Evolutionary conservation across 768 basidiomycete species (phyloP), one percentile per base, ranked within the genome.

Genomic region (Phaffia tasmanica): DNA sequence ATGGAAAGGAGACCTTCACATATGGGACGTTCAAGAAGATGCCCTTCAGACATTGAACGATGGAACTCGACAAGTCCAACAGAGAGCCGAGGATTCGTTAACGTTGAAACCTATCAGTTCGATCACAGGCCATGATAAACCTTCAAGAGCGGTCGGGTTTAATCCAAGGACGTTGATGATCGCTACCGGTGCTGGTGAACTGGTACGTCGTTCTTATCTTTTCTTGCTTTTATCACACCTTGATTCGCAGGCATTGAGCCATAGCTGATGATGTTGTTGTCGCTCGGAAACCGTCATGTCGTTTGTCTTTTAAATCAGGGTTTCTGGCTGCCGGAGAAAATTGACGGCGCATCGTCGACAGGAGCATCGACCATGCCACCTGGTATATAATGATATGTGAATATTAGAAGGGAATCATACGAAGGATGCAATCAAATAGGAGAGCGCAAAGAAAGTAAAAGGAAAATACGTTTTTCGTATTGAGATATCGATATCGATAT

Each of bases 121-220:
- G 25, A 75, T 89, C 63, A 88, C 89, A 54, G 89, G 88, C 0
- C 89, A 93, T 73, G 84, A 85, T 5, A 88, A 88, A 5, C 86
- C 89, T 35, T 82, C 85, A 27, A 80, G 95, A 73, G 91, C 89
- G 67, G 88, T 95, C 2, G 83, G 80, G 72, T 94, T 93, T 75
- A 98, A 95, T 74, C 92, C 93, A 9, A 83, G 88, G 65, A 81
- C 83, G 68, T 86, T 86, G 35, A 94, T 97, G 90, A 81, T 97
- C 80, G 85, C 83, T 66, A 84, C 83, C 15, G 77, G 70, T 1
- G 75, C 75, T 0, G 70, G 71, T 11, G 89, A 93, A 74, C 74
- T 95, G 79, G 93, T 92, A 70, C 70, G 78, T 77, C 23, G 4
- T 25, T 81, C 76, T 14, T 21, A 62, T 70, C 11, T 50, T 70